A percentile compares a stretch with the other conserved stretches of the same genome.
Evolutionary conservation across 257 asterid genomes (phyloP).

Genomic region (Solanum corneliomulleri): DNA sequence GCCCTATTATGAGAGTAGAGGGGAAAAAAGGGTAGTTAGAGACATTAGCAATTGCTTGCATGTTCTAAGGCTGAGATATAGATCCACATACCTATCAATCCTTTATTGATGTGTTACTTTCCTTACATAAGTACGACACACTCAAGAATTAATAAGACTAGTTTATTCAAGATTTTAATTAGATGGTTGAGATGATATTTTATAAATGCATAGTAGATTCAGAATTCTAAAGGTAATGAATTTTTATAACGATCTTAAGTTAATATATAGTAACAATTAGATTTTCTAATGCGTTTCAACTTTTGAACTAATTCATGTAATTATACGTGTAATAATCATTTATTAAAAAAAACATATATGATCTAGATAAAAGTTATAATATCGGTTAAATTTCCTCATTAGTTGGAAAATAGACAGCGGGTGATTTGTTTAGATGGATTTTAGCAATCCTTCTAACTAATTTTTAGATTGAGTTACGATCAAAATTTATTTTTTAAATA

Average conservation of each 20-base stretch:
- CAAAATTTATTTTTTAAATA: not conserved
- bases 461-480: not conserved
- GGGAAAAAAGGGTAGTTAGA: not conserved
- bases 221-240: not conserved
- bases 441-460: too few species aligned
- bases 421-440: too few species aligned
- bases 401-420: too few species aligned
- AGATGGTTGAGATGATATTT: not conserved
- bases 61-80: slow-evolving; percentile 58
- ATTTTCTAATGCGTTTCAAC: too few species aligned
- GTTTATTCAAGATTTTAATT: not conserved
- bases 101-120: not conserved
- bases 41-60: slow-evolving; percentile 10
- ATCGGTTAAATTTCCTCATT: too few species aligned
- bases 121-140: not conserved
- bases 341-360: not conserved
- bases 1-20: not conserved
- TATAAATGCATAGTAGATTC: not conserved
- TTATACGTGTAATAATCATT: too few species aligned
- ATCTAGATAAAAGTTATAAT: not conserved
- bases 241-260: not conserved
- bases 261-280: not conserved
- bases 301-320: too few species aligned
- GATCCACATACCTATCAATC: slow-evolving; percentile 1
- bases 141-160: not conserved